Percentiles rank a stretch among this genome's conserved stretches.
Conservation (phyloP, 352 stramenopile genomes). For the Pythium pyrilobum region DNA sequence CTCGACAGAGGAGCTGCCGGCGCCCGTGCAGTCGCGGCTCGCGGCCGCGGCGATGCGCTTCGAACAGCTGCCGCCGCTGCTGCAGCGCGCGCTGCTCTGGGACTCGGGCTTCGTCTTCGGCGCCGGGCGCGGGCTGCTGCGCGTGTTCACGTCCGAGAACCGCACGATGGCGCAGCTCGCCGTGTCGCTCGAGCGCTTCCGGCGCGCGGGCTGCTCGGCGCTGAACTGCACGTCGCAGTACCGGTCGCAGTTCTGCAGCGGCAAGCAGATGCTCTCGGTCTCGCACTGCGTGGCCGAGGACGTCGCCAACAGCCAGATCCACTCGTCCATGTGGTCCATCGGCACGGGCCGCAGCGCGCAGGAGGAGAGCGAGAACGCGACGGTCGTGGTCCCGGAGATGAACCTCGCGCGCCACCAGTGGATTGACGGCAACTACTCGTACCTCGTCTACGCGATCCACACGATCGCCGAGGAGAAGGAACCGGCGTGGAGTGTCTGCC, state of each 20-base stretch:
- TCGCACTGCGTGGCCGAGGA: slow-evolving; percentile 17
- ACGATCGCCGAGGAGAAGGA: slow-evolving; percentile 8
- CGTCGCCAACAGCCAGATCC: background rate
- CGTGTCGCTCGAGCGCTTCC: slow-evolving; percentile 16
- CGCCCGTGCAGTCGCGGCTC: slow-evolving; percentile 1
- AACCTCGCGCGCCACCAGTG: slow-evolving; percentile 17
- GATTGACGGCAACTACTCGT: slow-evolving; percentile 10
- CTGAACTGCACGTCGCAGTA: slow-evolving; percentile 19
- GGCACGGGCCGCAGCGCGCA: slow-evolving; percentile 3
- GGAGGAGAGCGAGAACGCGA: background rate
- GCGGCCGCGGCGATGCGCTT: slow-evolving; percentile 1
- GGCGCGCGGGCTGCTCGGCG: slow-evolving; percentile 8
- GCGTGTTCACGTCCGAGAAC: slow-evolving; percentile 21
- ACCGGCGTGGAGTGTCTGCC: slow-evolving; percentile 10
- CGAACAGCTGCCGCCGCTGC: slow-evolving; percentile 6
- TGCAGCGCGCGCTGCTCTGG: slow-evolving; percentile 18
- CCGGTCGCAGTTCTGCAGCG: slow-evolving; percentile 24
- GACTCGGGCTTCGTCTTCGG: slow-evolving; percentile 14
- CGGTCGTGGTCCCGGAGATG: slow-evolving; percentile 13
- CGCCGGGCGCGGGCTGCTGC: slow-evolving; percentile 8
- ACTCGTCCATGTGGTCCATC: slow-evolving; percentile 27
- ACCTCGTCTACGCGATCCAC: slow-evolving; percentile 25
- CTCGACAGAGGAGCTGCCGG: slow-evolving; percentile 7
- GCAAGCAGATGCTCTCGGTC: slow-evolving; percentile 17
- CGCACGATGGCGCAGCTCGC: slow-evolving; percentile 29